Evolutionary conservation across 2,329 filamentous ascomycete genomes (phyloP).

Genomic region (Aspergillus caelatus): DNA sequence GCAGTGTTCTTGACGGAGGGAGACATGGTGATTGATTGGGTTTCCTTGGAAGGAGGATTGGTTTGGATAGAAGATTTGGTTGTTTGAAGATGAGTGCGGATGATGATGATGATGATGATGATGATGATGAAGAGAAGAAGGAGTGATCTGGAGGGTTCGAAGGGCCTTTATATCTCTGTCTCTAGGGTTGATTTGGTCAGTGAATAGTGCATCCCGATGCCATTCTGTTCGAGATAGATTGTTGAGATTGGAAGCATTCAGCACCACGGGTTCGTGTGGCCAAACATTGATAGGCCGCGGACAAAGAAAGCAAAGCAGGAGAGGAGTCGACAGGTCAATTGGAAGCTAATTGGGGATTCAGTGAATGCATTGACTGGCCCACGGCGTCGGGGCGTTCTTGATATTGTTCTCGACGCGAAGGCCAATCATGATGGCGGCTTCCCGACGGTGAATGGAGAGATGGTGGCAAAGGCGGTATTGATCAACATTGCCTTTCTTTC

Average conservation of each 20-base stretch:
- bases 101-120: too few relatives aligned
- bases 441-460: neutral
- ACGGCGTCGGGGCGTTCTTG: neutral
- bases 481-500: neutral
- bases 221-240: neutral
- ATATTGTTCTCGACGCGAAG: neutral
- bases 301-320: neutral
- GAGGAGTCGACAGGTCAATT: too few relatives aligned
- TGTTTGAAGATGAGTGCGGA: neutral
- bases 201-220: neutral
- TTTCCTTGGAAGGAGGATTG: slow-evolving; percentile 20
- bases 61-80: slow-evolving; percentile 15
- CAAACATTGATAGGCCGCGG: neutral
- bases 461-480: neutral
- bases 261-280: neutral
- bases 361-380: neutral
- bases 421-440: neutral
- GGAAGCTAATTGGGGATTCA: neutral
- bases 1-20: slow-evolving; percentile 24
- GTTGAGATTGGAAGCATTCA: neutral
- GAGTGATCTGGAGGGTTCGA: too few relatives aligned
- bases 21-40: slow-evolving; percentile 29
- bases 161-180: neutral
- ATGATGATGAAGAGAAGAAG: slow-evolving; percentile 4
- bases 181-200: neutral